These are phyloP conservation scores for Hyaloscypha finlandica DNA, from an alignment of 495 filamentous ascomycete genomes.

Conservation along the genomic window DNA sequence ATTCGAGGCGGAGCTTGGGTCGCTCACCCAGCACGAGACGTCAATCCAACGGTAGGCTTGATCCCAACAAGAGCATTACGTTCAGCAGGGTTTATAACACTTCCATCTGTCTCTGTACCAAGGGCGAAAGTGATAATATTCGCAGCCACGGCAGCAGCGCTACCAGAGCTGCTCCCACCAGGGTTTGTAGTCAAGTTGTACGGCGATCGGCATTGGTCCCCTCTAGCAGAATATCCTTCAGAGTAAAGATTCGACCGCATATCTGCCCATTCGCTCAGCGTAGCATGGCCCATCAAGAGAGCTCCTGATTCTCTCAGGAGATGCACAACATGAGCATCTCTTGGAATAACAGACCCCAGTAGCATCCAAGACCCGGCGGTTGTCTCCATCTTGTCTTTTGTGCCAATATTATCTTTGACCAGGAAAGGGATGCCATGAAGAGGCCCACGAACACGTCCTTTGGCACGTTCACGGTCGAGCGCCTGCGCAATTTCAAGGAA, in stretches of 20 bases:
- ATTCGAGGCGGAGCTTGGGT: neutral
- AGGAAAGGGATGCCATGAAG: conserved; percentile 70
- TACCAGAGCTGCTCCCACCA: conserved; percentile 65
- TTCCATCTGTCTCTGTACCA: conserved; percentile 77
- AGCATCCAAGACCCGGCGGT: conserved; percentile 55
- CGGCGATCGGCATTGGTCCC: conserved; percentile 64
- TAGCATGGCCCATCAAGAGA: conserved; percentile 68
- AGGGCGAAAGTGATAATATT: conserved; percentile 64
- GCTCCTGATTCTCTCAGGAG: conserved; percentile 65
- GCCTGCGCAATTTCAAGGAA: conserved; percentile 49
- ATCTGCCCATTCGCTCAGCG: conserved; percentile 73
- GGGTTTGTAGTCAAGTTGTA: conserved; percentile 74
- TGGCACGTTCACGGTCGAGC: conserved; percentile 53
- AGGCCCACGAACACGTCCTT: conserved; percentile 47
- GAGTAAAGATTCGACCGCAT: conserved; percentile 72
- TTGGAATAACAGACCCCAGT: conserved; percentile 62
- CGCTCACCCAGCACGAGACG: conserved; percentile 54
- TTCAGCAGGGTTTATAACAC: conserved; percentile 72
- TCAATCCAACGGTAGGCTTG: conserved; percentile 68
- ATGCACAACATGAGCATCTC: conserved; percentile 63
- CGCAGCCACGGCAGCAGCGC: conserved; percentile 60
- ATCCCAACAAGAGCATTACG: conserved; percentile 65
- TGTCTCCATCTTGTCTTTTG: conserved; percentile 69
- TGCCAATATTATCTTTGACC: conserved; percentile 74
- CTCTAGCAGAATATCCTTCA: conserved; percentile 66